Conservation (phyloP, 2,329 filamentous ascomycete species). For the Xylariaceae sp. region DNA sequence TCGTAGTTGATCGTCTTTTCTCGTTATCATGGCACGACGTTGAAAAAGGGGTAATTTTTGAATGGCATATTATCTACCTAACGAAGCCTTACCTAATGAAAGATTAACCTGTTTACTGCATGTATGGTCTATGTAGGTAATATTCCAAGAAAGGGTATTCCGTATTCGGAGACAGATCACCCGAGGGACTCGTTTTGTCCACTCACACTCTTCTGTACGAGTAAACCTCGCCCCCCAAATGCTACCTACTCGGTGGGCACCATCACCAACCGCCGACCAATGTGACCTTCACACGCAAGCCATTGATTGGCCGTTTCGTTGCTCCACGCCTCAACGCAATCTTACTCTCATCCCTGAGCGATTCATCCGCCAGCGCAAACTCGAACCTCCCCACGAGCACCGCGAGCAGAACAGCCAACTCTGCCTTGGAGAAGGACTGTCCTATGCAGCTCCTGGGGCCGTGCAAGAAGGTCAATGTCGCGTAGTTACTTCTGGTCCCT, state of each 20-base stretch:
- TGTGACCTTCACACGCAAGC: slow-evolving; percentile 12
- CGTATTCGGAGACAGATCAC: too few relatives aligned
- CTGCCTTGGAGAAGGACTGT: slow-evolving; percentile 17
- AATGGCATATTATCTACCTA: too few relatives aligned
- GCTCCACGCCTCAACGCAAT: slow-evolving; percentile 14
- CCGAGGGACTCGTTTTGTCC: too few relatives aligned
- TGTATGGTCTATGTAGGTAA: too few relatives aligned
- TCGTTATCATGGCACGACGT: too few relatives aligned
- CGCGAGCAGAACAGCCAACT: slow-evolving; percentile 17
- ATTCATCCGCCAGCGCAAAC: slow-evolving; percentile 15
- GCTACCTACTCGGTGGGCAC: too few relatives aligned
- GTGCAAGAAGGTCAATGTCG: slow-evolving; percentile 20
- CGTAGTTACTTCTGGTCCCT: slow-evolving; percentile 18
- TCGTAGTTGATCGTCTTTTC: too few relatives aligned
- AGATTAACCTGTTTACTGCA: too few relatives aligned
- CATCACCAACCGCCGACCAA: slow-evolving; percentile 15
- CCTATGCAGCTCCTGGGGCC: slow-evolving; percentile 20
- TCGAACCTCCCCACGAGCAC: slow-evolving; percentile 18
- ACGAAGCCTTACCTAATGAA: too few relatives aligned
- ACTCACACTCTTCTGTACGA: too few relatives aligned
- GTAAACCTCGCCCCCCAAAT: not conserved
- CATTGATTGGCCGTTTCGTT: slow-evolving; percentile 16
- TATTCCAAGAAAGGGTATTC: too few relatives aligned
- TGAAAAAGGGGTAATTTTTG: too few relatives aligned
- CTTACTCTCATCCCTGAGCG: slow-evolving; percentile 9